Evolutionary conservation across 2,329 filamentous ascomycete genomes (phyloP).

Genomic region (Aspergillus sp.): DNA sequence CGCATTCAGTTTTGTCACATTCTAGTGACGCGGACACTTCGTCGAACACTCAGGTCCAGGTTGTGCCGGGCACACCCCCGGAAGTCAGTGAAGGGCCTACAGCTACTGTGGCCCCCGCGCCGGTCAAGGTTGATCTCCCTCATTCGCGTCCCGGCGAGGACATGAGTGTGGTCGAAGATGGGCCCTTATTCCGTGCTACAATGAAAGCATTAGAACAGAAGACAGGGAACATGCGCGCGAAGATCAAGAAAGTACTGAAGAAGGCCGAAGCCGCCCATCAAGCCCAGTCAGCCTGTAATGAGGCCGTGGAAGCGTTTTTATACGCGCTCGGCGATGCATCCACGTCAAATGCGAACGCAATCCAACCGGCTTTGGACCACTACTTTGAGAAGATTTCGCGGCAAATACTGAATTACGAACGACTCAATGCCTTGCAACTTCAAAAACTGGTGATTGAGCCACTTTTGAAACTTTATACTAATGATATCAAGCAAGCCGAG

Average conservation of each 20-base stretch:
- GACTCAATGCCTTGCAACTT: constrained; percentile 76
- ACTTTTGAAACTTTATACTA: constrained; percentile 82
- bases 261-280: constrained; percentile 85
- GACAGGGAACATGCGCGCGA: constrained; percentile 86
- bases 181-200: constrained; percentile 90
- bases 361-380: constrained; percentile 95
- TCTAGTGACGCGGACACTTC: constrained; percentile 67
- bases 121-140: constrained; percentile 81
- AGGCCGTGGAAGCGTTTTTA: constrained; percentile 78
- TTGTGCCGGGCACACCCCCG: constrained; percentile 29
- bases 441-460: constrained; percentile 96
- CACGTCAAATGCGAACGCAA: constrained; percentile 87
- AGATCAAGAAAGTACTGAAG: constrained; percentile 95
- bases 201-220: constrained; percentile 97
- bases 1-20: constrained; percentile 81
- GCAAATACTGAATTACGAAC: constrained; percentile 85
- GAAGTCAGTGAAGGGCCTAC: constrained; percentile 28
- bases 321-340: constrained; percentile 85
- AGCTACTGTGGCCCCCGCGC: constrained; percentile 29
- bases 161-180: constrained; percentile 81
- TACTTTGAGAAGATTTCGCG: constrained; percentile 97
- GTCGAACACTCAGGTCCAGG: constrained; percentile 30
- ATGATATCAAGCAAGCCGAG: constrained; percentile 97
- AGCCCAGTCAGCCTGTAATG: constrained; percentile 80
- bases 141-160: constrained; percentile 85